phyloP scores from a whole-genome alignment of 2,329 filamentous ascomycete genomes.

The Seiridium cupressi region DNA sequence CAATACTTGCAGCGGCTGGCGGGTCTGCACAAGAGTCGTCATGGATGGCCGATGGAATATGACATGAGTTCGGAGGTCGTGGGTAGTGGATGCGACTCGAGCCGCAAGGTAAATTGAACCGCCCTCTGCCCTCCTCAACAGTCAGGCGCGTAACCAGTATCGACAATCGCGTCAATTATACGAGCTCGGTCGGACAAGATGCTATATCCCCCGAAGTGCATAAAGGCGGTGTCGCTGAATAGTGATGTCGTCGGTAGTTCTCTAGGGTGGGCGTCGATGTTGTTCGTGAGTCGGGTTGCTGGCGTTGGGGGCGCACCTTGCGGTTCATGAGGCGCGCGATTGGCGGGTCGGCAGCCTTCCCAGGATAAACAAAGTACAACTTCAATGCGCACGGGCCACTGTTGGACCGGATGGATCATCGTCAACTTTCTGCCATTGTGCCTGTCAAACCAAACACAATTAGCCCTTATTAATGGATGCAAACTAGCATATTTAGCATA shows the following conservation, averaged over 20 bases:
- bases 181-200: background rate
- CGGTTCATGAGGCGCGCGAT: slow-evolving; percentile 1
- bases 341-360: background rate
- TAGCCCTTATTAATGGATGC: too few species aligned
- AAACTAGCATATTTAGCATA: too few species aligned
- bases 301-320: background rate
- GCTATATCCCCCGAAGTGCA: background rate
- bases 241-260: background rate
- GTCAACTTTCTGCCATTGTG: too few species aligned
- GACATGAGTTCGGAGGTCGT: slow-evolving; percentile 19
- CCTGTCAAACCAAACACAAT: too few species aligned
- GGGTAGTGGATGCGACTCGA: background rate
- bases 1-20: slow-evolving; percentile 64
- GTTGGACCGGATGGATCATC: too few species aligned
- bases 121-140: background rate
- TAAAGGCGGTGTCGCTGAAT: background rate
- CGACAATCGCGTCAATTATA: slow-evolving; percentile 18
- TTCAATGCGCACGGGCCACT: background rate
- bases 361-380: slow-evolving; percentile 3
- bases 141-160: slow-evolving; percentile 7
- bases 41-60: slow-evolving; percentile 53
- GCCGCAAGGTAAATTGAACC: background rate
- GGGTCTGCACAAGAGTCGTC: slow-evolving; percentile 67
- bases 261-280: background rate
- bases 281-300: background rate